These are phyloP conservation scores for Hagleromyces aurorensis DNA, from an alignment of 805 yeast species.

Conservation along the genomic window DNA sequence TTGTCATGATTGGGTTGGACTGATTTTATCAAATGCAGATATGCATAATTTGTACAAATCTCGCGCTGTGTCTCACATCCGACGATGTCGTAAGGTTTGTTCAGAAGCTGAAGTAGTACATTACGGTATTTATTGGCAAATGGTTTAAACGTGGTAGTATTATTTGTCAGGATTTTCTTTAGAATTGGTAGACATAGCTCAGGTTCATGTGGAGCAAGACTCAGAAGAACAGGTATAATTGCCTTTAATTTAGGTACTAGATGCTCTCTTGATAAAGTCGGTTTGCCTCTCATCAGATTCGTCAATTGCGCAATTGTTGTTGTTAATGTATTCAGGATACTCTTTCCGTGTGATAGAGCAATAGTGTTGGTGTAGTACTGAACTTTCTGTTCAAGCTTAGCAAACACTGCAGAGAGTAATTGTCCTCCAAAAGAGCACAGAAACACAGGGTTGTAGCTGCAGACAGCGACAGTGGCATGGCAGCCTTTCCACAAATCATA, in stretches of 20 bases:
- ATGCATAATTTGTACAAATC: constrained; percentile 45
- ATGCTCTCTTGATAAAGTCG: constrained; percentile 74
- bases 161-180: constrained; percentile 40
- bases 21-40: constrained; percentile 49
- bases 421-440: constrained; percentile 28
- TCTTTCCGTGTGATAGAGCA: constrained; percentile 17
- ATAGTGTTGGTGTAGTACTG: constrained; percentile 16
- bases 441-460: constrained; percentile 30
- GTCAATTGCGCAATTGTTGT: constrained; percentile 27
- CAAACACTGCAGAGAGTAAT: constrained; percentile 21
- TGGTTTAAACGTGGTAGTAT: constrained; percentile 79
- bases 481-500: constrained; percentile 53
- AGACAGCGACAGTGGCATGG: constrained; percentile 41
- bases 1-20: constrained; percentile 39
- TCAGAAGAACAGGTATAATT: constrained; percentile 48
- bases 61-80: constrained; percentile 34
- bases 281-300: constrained; percentile 60
- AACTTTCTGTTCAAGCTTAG: constrained; percentile 24
- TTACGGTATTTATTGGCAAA: constrained; percentile 54
- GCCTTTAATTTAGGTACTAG: constrained; percentile 70
- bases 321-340: constrained; percentile 24
- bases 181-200: constrained; percentile 34
- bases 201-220: constrained; percentile 34
- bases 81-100: constrained; percentile 32
- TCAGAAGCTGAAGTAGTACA: constrained; percentile 34